These are phyloP conservation scores for Suillus lakei DNA, from an alignment of 768 basidiomycete genomes.

Conservation along the genomic window DNA sequence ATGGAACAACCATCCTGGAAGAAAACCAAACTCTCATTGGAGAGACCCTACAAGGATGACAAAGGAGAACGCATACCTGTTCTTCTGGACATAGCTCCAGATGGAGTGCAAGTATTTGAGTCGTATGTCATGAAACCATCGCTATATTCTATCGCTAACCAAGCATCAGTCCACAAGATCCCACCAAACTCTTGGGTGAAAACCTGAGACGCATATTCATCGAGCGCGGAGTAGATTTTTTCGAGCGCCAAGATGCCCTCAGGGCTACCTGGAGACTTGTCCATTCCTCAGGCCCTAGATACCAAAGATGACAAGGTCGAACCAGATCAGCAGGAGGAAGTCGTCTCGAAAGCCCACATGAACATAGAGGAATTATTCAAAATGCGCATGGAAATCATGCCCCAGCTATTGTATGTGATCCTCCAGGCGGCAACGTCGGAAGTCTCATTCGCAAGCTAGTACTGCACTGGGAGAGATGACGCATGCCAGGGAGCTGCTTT, in stretches of 20 bases:
- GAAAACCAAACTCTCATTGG: conserved; percentile 68
- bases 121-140: conserved; percentile 51
- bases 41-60: conserved; percentile 84
- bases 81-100: conserved; percentile 69
- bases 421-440: neutral
- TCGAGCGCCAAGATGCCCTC: conserved; percentile 52
- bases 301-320: conserved; percentile 33
- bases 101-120: conserved; percentile 73
- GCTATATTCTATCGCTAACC: conserved; percentile 21
- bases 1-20: conserved; percentile 54
- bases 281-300: conserved; percentile 32
- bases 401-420: conserved; percentile 70
- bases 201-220: conserved; percentile 70
- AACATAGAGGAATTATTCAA: conserved; percentile 72
- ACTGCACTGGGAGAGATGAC: conserved; percentile 82
- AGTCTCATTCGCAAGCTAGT: conserved; percentile 39
- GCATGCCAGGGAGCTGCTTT: conserved; percentile 72
- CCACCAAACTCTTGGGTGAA: conserved; percentile 62
- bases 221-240: conserved; percentile 79
- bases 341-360: conserved; percentile 50
- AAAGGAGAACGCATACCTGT: conserved; percentile 63
- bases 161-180: conserved; percentile 53
- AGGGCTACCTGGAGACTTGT: conserved; percentile 20
- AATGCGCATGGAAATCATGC: conserved; percentile 74
- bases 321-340: conserved; percentile 29